phyloP scores from a whole-genome alignment of 2,329 filamentous ascomycete species.

The Fonsecaea multimorphosa region DNA sequence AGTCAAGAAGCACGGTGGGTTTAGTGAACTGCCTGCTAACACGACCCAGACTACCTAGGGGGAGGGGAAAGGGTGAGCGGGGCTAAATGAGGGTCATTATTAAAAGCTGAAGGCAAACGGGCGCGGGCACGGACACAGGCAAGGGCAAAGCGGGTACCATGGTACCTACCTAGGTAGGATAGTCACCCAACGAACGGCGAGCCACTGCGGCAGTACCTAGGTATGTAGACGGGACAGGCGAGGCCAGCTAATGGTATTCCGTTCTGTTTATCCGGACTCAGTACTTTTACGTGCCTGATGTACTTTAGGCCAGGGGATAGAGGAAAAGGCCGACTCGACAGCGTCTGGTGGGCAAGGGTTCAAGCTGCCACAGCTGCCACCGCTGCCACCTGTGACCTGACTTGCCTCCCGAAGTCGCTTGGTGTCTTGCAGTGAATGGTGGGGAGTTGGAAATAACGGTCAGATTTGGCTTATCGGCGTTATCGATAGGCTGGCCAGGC shows the following conservation, averaged over 20 bases:
- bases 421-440: not conserved
- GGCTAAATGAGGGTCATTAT: not conserved
- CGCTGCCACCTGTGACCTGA: not conserved
- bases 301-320: too few species aligned
- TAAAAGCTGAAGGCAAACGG: not conserved
- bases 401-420: too few species aligned
- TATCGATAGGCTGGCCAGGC: conserved; percentile 15
- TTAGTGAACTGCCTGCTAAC: not conserved
- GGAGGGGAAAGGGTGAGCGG: not conserved
- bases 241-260: not conserved
- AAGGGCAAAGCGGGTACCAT: too few species aligned
- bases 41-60: not conserved
- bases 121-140: not conserved
- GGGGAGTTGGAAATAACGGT: not conserved
- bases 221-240: too few species aligned
- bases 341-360: too few species aligned
- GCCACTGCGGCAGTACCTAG: too few species aligned
- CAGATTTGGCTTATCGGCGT: conserved; percentile 21
- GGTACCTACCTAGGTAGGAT: too few species aligned
- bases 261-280: too few species aligned
- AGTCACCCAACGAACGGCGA: too few species aligned
- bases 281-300: too few species aligned
- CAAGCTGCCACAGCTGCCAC: not conserved
- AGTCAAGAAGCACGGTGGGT: not conserved
- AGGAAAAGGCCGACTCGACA: too few species aligned